Percentiles rank a stretch among this genome's conserved stretches.
Evolutionary conservation across 768 basidiomycete species (phyloP).

Genomic region (Suillus subaureus): DNA sequence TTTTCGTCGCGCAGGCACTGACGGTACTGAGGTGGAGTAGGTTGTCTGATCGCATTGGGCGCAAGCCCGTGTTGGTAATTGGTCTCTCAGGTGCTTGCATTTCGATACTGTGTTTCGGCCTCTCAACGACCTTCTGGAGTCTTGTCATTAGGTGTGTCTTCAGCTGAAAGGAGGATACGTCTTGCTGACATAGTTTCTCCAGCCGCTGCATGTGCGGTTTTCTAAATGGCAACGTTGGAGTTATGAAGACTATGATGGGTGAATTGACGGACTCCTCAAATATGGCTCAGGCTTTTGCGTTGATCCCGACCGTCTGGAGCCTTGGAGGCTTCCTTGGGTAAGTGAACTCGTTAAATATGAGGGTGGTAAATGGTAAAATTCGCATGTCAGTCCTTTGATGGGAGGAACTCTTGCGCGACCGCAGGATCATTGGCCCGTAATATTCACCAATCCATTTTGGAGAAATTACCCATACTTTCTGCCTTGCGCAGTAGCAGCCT

Average conservation of each 20-base stretch:
- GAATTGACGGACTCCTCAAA: slow-evolving; percentile 51
- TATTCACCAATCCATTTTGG: slow-evolving; percentile 47
- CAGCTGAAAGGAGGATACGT: background rate
- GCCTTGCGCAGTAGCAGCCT: slow-evolving; percentile 32
- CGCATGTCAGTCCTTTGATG: slow-evolving; percentile 57
- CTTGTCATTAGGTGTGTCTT: slow-evolving; percentile 55
- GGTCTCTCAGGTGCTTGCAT: slow-evolving; percentile 53
- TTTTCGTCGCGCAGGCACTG: slow-evolving; percentile 58
- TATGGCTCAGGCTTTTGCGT: slow-evolving; percentile 37
- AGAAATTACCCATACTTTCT: slow-evolving; percentile 38
- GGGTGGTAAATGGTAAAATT: background rate
- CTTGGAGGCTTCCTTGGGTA: slow-evolving; percentile 38
- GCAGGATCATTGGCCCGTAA: slow-evolving; percentile 51
- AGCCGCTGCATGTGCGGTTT: slow-evolving; percentile 39
- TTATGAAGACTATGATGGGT: slow-evolving; percentile 72
- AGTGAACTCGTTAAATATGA: slow-evolving; percentile 1
- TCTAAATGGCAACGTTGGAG: slow-evolving; percentile 46
- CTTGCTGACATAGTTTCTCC: background rate
- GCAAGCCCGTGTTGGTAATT: slow-evolving; percentile 58
- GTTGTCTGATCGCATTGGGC: slow-evolving; percentile 58
- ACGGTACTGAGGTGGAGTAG: slow-evolving; percentile 68
- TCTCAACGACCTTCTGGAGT: slow-evolving; percentile 56
- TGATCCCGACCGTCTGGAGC: slow-evolving; percentile 30
- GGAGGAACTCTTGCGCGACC: slow-evolving; percentile 60
- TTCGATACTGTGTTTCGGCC: slow-evolving; percentile 62